These are phyloP conservation scores for Scutellaria galericulata DNA, from an alignment of 257 asterid species.

Conservation along the genomic window DNA sequence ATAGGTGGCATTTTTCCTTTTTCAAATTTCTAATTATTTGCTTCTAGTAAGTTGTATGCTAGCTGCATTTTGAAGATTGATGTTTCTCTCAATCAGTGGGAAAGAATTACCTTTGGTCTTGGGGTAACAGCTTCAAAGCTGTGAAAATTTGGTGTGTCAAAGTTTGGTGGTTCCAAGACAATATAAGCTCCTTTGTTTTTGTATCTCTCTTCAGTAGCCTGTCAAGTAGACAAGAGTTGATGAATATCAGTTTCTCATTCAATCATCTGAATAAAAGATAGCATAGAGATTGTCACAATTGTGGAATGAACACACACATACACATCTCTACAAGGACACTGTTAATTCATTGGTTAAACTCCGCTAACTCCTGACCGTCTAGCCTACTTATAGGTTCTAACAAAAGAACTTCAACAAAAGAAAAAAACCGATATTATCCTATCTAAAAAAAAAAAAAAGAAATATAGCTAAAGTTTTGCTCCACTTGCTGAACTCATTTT, in stretches of 20 bases:
- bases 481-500: background rate
- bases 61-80: constrained; percentile 4
- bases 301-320: background rate
- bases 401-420: background rate
- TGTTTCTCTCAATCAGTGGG: constrained; percentile 7
- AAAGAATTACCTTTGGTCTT: constrained; percentile 73
- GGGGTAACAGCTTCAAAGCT: constrained; percentile 93
- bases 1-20: background rate
- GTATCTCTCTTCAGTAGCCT: constrained; percentile 91
- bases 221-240: constrained; percentile 36
- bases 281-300: constrained; percentile 18
- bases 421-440: too few relatives aligned
- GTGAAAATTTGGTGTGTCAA: constrained; percentile 68
- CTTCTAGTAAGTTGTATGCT: constrained; percentile 3
- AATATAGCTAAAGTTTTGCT: background rate
- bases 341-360: background rate
- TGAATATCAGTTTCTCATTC: constrained; percentile 32
- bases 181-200: constrained; percentile 91
- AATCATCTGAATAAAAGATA: constrained; percentile 15
- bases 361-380: background rate
- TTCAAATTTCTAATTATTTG: background rate
- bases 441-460: too few relatives aligned
- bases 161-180: constrained; percentile 80
- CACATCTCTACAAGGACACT: background rate
- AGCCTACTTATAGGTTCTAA: background rate